Evolutionary conservation across 495 filamentous ascomycete genomes (phyloP).

Genomic region (Monascus purpureus): DNA sequence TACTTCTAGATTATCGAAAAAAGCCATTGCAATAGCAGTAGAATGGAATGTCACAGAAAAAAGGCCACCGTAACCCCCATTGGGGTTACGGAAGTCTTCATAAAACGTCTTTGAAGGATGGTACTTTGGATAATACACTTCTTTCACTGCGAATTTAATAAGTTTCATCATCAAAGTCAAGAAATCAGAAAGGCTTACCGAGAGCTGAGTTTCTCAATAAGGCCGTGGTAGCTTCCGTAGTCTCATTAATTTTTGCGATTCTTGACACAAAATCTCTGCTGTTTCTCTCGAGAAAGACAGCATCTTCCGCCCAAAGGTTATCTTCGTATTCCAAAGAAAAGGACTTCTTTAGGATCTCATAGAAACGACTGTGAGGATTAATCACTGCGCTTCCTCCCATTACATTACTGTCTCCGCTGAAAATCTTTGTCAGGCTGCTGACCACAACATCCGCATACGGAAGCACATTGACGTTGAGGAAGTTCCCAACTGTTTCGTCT

Average conservation of each 20-base stretch:
- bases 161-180: neutral
- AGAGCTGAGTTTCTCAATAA: conserved; percentile 43
- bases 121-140: conserved; percentile 77
- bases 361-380: conserved; percentile 67
- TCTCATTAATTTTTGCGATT: conserved; percentile 72
- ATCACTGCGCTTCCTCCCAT: conserved; percentile 87
- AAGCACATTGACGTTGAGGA: conserved; percentile 87
- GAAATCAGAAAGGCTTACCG: conserved; percentile 18
- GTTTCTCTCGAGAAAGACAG: conserved; percentile 89
- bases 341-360: conserved; percentile 47
- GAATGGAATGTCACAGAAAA: conserved; percentile 68
- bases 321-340: conserved; percentile 62
- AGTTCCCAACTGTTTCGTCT: conserved; percentile 94
- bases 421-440: conserved; percentile 90
- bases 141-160: conserved; percentile 42
- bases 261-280: conserved; percentile 80
- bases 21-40: conserved; percentile 55
- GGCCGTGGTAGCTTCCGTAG: conserved; percentile 70
- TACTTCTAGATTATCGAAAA: conserved; percentile 77
- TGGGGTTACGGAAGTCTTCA: conserved; percentile 58
- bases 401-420: conserved; percentile 93
- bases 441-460: conserved; percentile 82
- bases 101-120: conserved; percentile 55
- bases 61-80: conserved; percentile 82
- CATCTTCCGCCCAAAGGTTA: conserved; percentile 85